These are phyloP conservation scores for Gastrodia elata DNA, from an alignment of 106 monocot species.

Conservation along the genomic window DNA sequence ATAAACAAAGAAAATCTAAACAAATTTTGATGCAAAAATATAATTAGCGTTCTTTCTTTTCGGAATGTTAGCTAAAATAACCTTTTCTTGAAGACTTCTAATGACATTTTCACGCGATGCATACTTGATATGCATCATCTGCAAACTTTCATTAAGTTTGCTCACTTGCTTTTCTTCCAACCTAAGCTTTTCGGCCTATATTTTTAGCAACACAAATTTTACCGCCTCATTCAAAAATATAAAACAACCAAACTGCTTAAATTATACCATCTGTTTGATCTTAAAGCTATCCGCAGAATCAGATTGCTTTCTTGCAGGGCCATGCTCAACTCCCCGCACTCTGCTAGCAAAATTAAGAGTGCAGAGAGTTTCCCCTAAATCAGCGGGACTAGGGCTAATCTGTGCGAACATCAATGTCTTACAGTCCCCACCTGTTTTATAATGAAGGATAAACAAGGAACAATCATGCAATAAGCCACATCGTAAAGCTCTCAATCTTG, in stretches of 20 bases:
- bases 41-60: not conserved
- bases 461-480: not conserved
- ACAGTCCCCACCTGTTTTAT: constrained; percentile 82
- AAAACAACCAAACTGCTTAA: not conserved
- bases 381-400: constrained; percentile 82
- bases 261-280: constrained; percentile 77
- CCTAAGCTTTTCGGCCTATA: constrained; percentile 69
- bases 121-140: constrained; percentile 74
- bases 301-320: constrained; percentile 67
- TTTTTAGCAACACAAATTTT: not conserved
- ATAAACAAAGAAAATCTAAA: not conserved
- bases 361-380: constrained; percentile 80
- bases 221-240: not conserved
- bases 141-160: constrained; percentile 63
- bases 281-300: constrained; percentile 76
- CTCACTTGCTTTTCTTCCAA: constrained; percentile 74
- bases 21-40: not conserved
- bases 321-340: constrained; percentile 75
- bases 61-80: constrained; percentile 9
- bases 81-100: constrained; percentile 77
- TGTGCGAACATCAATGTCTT: constrained; percentile 96
- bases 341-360: constrained; percentile 83
- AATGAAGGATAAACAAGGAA: no score
- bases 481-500: not conserved
- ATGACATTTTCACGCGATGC: constrained; percentile 71